phyloP scores from a whole-genome alignment of 768 basidiomycete species.

The Pulveroboletus sp. region DNA sequence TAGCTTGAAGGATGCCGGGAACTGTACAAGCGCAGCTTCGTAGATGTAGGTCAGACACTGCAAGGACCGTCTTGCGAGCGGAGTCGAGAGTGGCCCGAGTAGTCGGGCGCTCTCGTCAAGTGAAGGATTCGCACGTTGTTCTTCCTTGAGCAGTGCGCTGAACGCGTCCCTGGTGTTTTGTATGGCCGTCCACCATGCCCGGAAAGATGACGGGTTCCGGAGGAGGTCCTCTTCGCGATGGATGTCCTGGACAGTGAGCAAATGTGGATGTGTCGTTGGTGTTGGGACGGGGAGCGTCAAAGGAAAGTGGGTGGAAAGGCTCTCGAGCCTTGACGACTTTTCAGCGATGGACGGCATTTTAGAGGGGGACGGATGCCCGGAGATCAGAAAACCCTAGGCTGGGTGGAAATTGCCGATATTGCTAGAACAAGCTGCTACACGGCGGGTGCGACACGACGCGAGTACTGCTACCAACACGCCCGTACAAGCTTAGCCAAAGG shows the following conservation, averaged over 20 bases:
- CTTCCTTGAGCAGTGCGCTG: constrained; percentile 50
- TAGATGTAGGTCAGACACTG: constrained; percentile 90
- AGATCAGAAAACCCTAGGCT: too few species aligned
- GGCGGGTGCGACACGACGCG: too few species aligned
- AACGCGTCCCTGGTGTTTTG: constrained; percentile 66
- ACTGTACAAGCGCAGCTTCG: constrained; percentile 83
- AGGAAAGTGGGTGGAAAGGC: constrained; percentile 63
- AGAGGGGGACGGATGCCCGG: neutral
- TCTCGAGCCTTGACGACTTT: constrained; percentile 45
- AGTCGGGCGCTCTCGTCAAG: constrained; percentile 50
- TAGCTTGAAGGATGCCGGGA: constrained; percentile 87
- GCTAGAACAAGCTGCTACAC: too few species aligned
- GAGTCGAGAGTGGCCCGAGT: constrained; percentile 76
- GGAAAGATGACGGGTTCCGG: constrained; percentile 85
- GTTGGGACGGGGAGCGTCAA: constrained; percentile 82
- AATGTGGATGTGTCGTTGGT: constrained; percentile 69
- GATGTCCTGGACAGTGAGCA: constrained; percentile 72
- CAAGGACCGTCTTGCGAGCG: constrained; percentile 66
- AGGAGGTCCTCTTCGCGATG: constrained; percentile 91
- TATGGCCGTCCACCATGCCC: constrained; percentile 91
- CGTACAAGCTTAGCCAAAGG: too few species aligned
- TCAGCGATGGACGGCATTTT: constrained; percentile 56
- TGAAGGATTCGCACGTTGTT: constrained; percentile 40
- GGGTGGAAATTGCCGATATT: too few species aligned
- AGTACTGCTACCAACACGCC: too few species aligned